Percentiles rank a stretch among this genome's conserved stretches.
Evolutionary conservation across 495 filamentous ascomycete species (phyloP).

Genomic region (Aspergillus haitiensis): DNA sequence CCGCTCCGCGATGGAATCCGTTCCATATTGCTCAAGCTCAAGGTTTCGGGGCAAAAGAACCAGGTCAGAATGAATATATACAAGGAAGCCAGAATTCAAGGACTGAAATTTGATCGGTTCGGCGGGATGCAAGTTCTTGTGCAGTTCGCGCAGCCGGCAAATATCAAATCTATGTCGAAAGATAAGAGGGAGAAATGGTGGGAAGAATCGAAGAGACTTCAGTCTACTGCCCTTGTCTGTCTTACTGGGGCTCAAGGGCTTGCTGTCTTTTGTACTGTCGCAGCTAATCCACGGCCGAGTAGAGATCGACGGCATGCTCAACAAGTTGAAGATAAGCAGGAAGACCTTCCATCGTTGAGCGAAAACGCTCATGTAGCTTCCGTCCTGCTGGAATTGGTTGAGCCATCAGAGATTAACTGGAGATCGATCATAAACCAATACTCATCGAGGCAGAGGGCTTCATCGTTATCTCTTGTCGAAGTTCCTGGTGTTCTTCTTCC

Average conservation of each 20-base stretch:
- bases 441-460: background rate
- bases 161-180: constrained; percentile 27
- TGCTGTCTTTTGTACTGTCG: constrained; percentile 57
- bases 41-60: background rate
- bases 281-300: constrained; percentile 24
- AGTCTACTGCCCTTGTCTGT: constrained; percentile 59
- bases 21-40: constrained; percentile 4
- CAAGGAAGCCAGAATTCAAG: constrained; percentile 32
- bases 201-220: constrained; percentile 55
- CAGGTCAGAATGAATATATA: constrained; percentile 41
- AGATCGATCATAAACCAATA: constrained; percentile 29
- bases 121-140: constrained; percentile 51
- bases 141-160: constrained; percentile 55
- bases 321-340: background rate
- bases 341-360: too few species aligned
- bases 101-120: constrained; percentile 45
- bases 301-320: constrained; percentile 11
- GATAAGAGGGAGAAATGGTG: constrained; percentile 59
- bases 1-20: constrained; percentile 38
- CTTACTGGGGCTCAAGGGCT: constrained; percentile 48
- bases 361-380: too few species aligned
- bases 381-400: background rate
- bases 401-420: constrained; percentile 28
- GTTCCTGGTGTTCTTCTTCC: constrained; percentile 69
- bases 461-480: constrained; percentile 55